A percentile compares a stretch with the other conserved stretches of the same genome.
These are phyloP conservation scores for Suhomyces anneliseae DNA, from an alignment of 1,139 yeast species.

Conservation along the genomic window DNA sequence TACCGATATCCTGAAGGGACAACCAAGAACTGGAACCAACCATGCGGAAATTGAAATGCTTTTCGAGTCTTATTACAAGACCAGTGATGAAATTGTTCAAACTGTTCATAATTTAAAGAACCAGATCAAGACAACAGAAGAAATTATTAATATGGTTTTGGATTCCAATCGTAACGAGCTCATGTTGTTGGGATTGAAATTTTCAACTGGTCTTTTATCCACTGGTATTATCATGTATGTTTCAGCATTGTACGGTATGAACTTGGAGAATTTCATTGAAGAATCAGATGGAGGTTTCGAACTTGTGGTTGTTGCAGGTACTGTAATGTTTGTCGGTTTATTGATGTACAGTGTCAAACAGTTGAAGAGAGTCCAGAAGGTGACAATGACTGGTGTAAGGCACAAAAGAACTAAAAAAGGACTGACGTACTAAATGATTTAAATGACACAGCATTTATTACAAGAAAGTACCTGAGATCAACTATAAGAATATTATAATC, in stretches of 20 bases:
- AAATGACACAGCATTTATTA: too few relatives aligned
- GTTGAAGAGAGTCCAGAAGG: slow-evolving; percentile 35
- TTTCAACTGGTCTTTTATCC: slow-evolving; percentile 42
- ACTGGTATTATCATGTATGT: slow-evolving; percentile 41
- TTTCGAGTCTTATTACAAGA: slow-evolving; percentile 44
- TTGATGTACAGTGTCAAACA: slow-evolving; percentile 31
- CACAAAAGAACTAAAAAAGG: slow-evolving; percentile 2
- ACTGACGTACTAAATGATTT: too few relatives aligned
- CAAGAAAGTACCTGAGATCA: too few relatives aligned
- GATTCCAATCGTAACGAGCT: slow-evolving; percentile 50
- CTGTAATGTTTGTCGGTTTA: slow-evolving; percentile 26
- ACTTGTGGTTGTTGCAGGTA: slow-evolving; percentile 29
- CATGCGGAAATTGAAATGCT: slow-evolving; percentile 47
- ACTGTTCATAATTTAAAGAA: slow-evolving; percentile 41
- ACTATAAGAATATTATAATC: too few relatives aligned
- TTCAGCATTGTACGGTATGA: slow-evolving; percentile 49
- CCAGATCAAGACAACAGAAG: slow-evolving; percentile 48
- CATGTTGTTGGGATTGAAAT: slow-evolving; percentile 46
- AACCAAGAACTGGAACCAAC: slow-evolving; percentile 30
- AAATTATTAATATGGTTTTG: slow-evolving; percentile 45
- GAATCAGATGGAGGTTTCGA: slow-evolving; percentile 41
- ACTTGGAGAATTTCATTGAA: slow-evolving; percentile 37
- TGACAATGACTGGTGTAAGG: slow-evolving; percentile 46
- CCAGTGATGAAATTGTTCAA: slow-evolving; percentile 48
- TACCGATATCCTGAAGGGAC: slow-evolving; percentile 28